phyloP scores from a whole-genome alignment of 2,329 filamentous ascomycete genomes.

The Plenodomus tracheiphilus region DNA sequence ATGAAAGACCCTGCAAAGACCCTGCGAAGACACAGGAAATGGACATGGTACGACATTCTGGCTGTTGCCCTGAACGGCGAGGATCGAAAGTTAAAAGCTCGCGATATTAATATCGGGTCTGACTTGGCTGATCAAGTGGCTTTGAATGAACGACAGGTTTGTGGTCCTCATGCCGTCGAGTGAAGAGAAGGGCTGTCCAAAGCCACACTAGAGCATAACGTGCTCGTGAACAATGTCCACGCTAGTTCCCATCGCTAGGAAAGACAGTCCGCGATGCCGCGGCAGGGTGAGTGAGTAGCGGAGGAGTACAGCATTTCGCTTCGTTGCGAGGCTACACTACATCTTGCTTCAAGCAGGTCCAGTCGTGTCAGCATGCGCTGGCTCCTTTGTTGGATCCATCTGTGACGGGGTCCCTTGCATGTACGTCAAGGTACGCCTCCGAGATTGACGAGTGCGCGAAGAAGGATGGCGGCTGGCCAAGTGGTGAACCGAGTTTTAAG shows the following conservation, averaged over 20 bases:
- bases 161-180: neutral
- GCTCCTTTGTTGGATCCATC: neutral
- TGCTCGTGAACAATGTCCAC: neutral
- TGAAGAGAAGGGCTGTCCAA: neutral
- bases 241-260: neutral
- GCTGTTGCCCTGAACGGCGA: neutral
- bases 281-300: constrained; percentile 4
- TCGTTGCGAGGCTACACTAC: neutral
- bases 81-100: neutral
- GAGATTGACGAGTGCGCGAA: neutral
- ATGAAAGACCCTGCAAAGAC: constrained; percentile 2
- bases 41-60: neutral
- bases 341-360: neutral
- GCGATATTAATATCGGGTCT: neutral
- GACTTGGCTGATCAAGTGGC: neutral
- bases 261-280: constrained; percentile 3
- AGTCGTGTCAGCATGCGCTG: neutral
- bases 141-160: neutral
- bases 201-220: neutral
- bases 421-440: neutral
- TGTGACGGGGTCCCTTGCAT: neutral
- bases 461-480: neutral
- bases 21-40: neutral
- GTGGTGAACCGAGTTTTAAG: neutral
- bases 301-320: constrained; percentile 1